These are phyloP conservation scores for Solanum ossicruentum DNA, from an alignment of 257 asterid genomes.

Conservation along the genomic window DNA sequence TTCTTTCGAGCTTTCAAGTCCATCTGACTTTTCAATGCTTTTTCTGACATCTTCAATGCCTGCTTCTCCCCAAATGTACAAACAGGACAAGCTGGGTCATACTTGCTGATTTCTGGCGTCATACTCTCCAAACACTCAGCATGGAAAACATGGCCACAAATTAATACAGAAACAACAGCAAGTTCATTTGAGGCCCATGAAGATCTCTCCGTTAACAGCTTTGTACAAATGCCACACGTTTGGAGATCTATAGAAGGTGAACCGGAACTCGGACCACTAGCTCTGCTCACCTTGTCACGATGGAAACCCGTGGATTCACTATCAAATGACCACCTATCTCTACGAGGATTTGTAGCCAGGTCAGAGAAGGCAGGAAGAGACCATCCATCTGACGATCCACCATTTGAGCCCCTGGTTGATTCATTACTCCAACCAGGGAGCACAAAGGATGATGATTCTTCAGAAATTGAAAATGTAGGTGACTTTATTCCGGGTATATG, in stretches of 20 bases:
- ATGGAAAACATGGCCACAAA: constrained; percentile 87
- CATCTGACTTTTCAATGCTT: constrained; percentile 67
- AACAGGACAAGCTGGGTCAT: constrained; percentile 82
- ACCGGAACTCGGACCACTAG: constrained; percentile 39
- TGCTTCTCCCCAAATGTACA: constrained; percentile 89
- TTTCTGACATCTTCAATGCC: constrained; percentile 65
- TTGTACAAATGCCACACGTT: constrained; percentile 76
- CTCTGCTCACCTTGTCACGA: constrained; percentile 47
- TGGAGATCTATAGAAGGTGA: constrained; percentile 50
- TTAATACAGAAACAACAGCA: constrained; percentile 75
- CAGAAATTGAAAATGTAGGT: constrained; percentile 64
- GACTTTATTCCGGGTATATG: constrained; percentile 52
- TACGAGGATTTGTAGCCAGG: constrained; percentile 34
- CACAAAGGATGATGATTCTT: constrained; percentile 44
- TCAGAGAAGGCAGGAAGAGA: constrained; percentile 72
- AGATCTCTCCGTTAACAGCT: constrained; percentile 59
- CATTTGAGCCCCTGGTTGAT: constrained; percentile 58
- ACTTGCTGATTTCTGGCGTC: constrained; percentile 77
- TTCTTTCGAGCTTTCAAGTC: constrained; percentile 53
- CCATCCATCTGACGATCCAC: constrained; percentile 83
- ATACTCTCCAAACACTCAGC: constrained; percentile 88
- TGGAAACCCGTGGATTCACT: constrained; percentile 55
- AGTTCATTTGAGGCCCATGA: constrained; percentile 63
- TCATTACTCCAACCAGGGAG: constrained; percentile 68
- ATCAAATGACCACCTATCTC: constrained; percentile 95